These are phyloP conservation scores for Peniophora sp. DNA, from an alignment of 1,284 basidiomycete species.

Conservation along the genomic window DNA sequence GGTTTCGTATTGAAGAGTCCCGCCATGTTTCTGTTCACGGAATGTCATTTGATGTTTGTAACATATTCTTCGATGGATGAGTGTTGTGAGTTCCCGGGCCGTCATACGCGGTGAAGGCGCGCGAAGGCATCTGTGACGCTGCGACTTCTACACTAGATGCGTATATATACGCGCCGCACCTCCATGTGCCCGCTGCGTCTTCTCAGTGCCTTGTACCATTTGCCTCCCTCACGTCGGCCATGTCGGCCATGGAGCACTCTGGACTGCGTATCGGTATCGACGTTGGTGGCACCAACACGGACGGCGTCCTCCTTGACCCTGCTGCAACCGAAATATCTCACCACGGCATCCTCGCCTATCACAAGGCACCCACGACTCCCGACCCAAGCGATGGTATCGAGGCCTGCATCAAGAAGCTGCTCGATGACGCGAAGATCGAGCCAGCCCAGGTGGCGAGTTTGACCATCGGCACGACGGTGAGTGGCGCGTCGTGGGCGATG, in stretches of 20 bases:
- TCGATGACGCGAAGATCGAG: conserved; percentile 25
- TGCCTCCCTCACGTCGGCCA: too few relatives aligned
- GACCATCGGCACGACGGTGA: conserved; percentile 41
- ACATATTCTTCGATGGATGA: too few relatives aligned
- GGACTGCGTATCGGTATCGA: conserved; percentile 35
- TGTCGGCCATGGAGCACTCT: not conserved
- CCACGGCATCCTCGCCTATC: conserved; percentile 37
- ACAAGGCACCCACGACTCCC: conserved; percentile 43
- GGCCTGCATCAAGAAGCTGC: conserved; percentile 30
- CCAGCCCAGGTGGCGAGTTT: conserved; percentile 30
- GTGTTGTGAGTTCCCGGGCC: too few relatives aligned
- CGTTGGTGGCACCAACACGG: conserved; percentile 45
- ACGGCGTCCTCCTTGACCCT: conserved; percentile 44
- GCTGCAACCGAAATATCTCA: conserved; percentile 23
- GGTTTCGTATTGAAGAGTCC: too few relatives aligned
- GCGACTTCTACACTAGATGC: too few relatives aligned
- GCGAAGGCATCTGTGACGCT: too few relatives aligned
- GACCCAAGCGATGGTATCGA: conserved; percentile 47
- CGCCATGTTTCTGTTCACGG: too few relatives aligned
- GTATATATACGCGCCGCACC: too few relatives aligned
- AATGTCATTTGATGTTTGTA: too few relatives aligned
- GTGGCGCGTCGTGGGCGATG: not conserved
- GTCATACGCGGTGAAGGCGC: too few relatives aligned
- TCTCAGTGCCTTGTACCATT: too few relatives aligned
- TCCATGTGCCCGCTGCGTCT: too few relatives aligned